Evolutionary conservation across 2,329 filamentous ascomycete species (phyloP).

Genomic region (Aspergillus sp.): DNA sequence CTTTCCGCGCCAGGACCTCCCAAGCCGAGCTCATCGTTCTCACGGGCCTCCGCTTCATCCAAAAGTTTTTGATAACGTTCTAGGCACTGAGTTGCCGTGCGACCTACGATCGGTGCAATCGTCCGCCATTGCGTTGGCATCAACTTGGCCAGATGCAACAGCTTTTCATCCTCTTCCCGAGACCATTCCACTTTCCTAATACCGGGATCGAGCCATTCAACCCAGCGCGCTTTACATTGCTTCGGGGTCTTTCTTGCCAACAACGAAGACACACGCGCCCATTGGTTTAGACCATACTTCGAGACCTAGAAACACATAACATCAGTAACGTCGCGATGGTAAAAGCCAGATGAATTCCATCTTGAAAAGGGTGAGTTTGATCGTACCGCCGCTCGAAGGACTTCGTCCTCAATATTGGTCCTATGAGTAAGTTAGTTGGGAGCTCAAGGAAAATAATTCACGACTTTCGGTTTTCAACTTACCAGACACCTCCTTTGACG

Average conservation of each 20-base stretch:
- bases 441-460: background rate
- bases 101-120: constrained; percentile 92
- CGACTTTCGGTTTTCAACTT: constrained; percentile 17
- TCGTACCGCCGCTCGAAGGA: constrained; percentile 80
- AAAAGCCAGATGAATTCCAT: background rate
- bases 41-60: constrained; percentile 90
- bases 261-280: constrained; percentile 96
- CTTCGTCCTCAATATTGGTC: constrained; percentile 83
- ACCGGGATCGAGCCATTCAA: constrained; percentile 95
- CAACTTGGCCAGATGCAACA: constrained; percentile 93
- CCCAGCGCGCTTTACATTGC: constrained; percentile 98
- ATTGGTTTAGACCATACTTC: constrained; percentile 95
- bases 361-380: background rate
- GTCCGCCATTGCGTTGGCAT: constrained; percentile 99
- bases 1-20: constrained; percentile 82
- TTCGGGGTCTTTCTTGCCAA: constrained; percentile 97
- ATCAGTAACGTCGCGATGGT: constrained; percentile 9
- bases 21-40: constrained; percentile 76
- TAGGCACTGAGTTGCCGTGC: constrained; percentile 94
- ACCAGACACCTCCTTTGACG: constrained; percentile 66
- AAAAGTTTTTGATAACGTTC: constrained; percentile 96
- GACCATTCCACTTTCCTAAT: constrained; percentile 99
- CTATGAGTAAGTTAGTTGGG: constrained; percentile 28
- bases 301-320: constrained; percentile 55
- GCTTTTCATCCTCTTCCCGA: constrained; percentile 96